Conservation (phyloP, 257 asterid species). For the Thymus quinquecostatus region DNA sequence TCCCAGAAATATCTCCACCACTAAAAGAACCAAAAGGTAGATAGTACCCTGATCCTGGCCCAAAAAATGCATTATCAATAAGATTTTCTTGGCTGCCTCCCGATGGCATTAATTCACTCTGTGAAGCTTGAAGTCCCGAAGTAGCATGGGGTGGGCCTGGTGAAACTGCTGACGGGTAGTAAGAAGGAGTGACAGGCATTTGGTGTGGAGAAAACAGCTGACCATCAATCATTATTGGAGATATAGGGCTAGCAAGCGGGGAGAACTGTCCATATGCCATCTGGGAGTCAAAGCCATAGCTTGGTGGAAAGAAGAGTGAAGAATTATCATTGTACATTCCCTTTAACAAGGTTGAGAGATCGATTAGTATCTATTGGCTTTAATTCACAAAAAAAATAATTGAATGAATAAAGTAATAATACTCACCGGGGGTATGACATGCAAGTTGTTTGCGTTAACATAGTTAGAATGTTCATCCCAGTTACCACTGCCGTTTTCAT, state of each 20-base stretch:
- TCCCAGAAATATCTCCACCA: conserved; percentile 85
- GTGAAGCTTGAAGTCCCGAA: conserved; percentile 71
- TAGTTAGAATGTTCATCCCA: conserved; percentile 86
- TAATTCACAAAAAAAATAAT: conserved; percentile 27
- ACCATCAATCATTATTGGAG: conserved; percentile 92
- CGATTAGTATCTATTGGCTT: conserved; percentile 29
- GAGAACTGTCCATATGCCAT: conserved; percentile 97
- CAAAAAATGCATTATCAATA: conserved; percentile 65
- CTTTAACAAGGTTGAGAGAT: conserved; percentile 49
- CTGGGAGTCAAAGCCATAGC: conserved; percentile 87
- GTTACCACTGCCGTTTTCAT: conserved; percentile 70
- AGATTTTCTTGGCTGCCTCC: conserved; percentile 80
- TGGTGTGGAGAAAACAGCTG: conserved; percentile 95
- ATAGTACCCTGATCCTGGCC: conserved; percentile 83
- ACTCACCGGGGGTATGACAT: conserved; percentile 86
- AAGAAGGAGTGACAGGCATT: conserved; percentile 70
- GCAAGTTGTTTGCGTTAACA: conserved; percentile 80
- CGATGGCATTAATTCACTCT: conserved; percentile 66
- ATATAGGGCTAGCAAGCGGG: conserved; percentile 80
- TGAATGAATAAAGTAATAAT: conserved; percentile 19
- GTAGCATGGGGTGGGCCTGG: conserved; percentile 84
- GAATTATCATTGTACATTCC: conserved; percentile 90
- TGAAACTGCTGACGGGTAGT: conserved; percentile 78
- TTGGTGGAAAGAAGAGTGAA: conserved; percentile 72
- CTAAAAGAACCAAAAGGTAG: conserved; percentile 85